These are phyloP conservation scores for Ogataea allantospora DNA, from an alignment of 805 yeast species.

Conservation along the genomic window DNA sequence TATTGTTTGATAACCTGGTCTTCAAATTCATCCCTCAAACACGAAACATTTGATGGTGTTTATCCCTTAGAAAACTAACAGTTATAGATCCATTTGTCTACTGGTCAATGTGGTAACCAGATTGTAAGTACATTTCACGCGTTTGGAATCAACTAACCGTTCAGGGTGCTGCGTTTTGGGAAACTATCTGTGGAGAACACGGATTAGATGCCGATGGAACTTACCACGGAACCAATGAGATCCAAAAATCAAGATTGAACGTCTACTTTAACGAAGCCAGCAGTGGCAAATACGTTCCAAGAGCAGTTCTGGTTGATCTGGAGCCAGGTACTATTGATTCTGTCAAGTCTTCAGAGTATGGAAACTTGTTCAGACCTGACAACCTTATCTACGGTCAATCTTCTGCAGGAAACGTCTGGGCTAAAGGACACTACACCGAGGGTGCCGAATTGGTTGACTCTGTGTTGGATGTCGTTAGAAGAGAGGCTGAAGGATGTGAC, in stretches of 20 bases:
- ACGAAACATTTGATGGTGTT: constrained; percentile 2
- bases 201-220: constrained; percentile 75
- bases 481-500: constrained; percentile 93
- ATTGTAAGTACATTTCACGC: constrained; percentile 50
- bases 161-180: constrained; percentile 91
- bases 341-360: constrained; percentile 76
- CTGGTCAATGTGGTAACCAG: constrained; percentile 99
- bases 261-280: constrained; percentile 89
- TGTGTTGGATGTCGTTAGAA: constrained; percentile 84
- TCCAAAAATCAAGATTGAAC: constrained; percentile 54
- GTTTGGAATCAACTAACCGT: constrained; percentile 14
- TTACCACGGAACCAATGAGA: constrained; percentile 58
- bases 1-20: constrained; percentile 1
- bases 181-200: constrained; percentile 86
- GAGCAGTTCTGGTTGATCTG: constrained; percentile 88
- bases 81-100: constrained; percentile 84
- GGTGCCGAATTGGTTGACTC: constrained; percentile 93
- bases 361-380: constrained; percentile 88
- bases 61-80: constrained; percentile 14
- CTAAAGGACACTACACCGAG: constrained; percentile 94
- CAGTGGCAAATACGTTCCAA: constrained; percentile 87
- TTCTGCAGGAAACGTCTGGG: constrained; percentile 96
- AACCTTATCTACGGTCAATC: constrained; percentile 86
- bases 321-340: constrained; percentile 94
- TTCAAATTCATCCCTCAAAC: constrained; percentile 1